A percentile compares a stretch with the other conserved stretches of the same genome.
These are phyloP conservation scores for Brassica napus DNA, from an alignment of 345 rosid genomes.

Conservation along the genomic window DNA sequence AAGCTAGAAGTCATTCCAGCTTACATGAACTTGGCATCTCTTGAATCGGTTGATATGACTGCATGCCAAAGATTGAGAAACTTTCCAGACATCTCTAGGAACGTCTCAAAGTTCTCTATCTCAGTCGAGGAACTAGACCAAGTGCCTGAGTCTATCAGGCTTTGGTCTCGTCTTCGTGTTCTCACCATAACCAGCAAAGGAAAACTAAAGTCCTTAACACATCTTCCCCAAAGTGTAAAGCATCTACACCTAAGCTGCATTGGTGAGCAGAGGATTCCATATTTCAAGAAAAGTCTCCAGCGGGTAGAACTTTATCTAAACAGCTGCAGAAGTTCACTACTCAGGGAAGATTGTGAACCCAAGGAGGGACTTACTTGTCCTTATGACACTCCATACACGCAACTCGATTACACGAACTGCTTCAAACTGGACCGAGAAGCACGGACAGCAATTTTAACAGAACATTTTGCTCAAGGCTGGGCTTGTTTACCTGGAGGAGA, in stretches of 20 bases:
- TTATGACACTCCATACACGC: neutral
- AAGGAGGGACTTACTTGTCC: neutral
- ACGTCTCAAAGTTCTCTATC: neutral
- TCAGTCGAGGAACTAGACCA: neutral
- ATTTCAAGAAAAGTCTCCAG: neutral
- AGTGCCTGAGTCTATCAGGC: neutral
- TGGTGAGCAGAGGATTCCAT: neutral
- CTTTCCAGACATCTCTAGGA: neutral
- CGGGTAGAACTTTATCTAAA: neutral
- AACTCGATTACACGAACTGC: neutral
- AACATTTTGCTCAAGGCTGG: neutral
- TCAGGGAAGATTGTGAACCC: neutral
- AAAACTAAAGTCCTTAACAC: neutral
- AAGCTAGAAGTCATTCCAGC: conserved; percentile 3
- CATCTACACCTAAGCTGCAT: neutral
- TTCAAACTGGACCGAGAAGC: neutral
- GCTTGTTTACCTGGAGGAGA: neutral
- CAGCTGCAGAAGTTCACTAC: neutral
- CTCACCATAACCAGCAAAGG: neutral
- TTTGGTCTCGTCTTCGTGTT: neutral
- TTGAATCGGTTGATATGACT: neutral
- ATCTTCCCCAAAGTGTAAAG: neutral
- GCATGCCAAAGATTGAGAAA: neutral
- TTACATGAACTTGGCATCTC: neutral
- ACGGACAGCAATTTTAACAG: neutral